Conservation (phyloP, 495 filamentous ascomycete genomes). For the Elasticomyces elasticus region DNA sequence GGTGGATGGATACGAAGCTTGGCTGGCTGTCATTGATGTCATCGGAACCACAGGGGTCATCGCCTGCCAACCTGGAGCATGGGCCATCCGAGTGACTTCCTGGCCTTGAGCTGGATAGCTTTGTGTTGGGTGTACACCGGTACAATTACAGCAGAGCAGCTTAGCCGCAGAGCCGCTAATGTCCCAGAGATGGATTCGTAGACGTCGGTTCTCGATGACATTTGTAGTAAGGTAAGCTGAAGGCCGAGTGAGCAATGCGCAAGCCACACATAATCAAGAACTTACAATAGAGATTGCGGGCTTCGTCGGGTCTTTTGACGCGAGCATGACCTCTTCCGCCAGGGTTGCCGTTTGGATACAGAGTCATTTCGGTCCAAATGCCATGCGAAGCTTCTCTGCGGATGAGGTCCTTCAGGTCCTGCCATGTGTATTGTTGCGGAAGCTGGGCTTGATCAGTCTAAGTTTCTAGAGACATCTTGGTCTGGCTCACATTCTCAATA, state of each 20-base stretch:
- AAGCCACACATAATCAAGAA: neutral
- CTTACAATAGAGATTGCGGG: slow-evolving; percentile 13
- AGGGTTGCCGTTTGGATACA: slow-evolving; percentile 3
- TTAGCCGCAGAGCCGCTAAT: neutral
- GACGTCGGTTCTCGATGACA: neutral
- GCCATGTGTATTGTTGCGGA: slow-evolving; percentile 15
- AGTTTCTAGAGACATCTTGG: neutral
- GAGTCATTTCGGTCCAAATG: slow-evolving; percentile 9
- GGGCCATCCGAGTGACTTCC: slow-evolving; percentile 3
- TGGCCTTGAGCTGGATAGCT: neutral
- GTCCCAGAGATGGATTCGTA: slow-evolving; percentile 14
- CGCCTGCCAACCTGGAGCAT: neutral
- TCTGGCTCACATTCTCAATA: slow-evolving; percentile 11
- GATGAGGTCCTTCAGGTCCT: slow-evolving; percentile 20
- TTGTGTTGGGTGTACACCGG: neutral
- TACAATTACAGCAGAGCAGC: slow-evolving; percentile 10
- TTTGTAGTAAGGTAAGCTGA: slow-evolving; percentile 5
- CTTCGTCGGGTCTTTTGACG: slow-evolving; percentile 9
- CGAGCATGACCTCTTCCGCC: slow-evolving; percentile 4
- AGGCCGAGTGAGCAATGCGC: neutral
- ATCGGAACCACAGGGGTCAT: neutral
- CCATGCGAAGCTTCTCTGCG: slow-evolving; percentile 10
- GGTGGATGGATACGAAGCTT: neutral
- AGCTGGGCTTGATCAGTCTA: neutral
- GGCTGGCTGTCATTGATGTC: neutral